Evolutionary conservation across 805 yeast species (phyloP).

Genomic region (Wickerhamiella siamensis): DNA sequence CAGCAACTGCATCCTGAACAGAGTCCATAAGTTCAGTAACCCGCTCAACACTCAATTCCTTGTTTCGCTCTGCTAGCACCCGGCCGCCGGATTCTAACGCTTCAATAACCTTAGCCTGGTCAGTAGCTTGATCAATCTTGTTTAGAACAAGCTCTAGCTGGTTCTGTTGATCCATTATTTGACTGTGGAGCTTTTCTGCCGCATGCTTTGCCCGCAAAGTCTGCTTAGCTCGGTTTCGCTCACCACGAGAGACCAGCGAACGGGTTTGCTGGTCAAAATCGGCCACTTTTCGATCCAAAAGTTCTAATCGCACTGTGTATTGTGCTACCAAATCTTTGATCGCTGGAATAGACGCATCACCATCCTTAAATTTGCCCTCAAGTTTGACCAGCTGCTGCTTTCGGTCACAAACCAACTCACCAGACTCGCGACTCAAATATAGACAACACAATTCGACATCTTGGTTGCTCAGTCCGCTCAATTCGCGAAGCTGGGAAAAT

Average conservation of each 20-base stretch:
- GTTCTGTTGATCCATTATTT: conserved; percentile 23
- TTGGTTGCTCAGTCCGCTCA: conserved; percentile 6
- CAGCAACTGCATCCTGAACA: conserved; percentile 27
- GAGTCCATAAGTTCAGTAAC: conserved; percentile 31
- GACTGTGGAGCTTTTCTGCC: conserved; percentile 11
- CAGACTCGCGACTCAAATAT: conserved; percentile 17
- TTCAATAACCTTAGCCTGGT: conserved; percentile 27
- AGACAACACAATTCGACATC: conserved; percentile 19
- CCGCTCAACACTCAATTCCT: conserved; percentile 28
- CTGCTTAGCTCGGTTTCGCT: conserved; percentile 19
- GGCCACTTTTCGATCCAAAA: not conserved
- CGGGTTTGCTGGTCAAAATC: not conserved
- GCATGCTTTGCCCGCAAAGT: conserved; percentile 18
- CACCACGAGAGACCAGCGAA: not conserved
- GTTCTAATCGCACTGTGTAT: not conserved
- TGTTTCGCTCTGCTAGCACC: conserved; percentile 28
- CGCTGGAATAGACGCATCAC: conserved; percentile 10
- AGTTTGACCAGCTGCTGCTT: conserved; percentile 14
- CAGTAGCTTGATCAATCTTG: conserved; percentile 32
- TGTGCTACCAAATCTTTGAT: conserved; percentile 7
- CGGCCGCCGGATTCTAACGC: conserved; percentile 28
- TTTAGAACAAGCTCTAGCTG: conserved; percentile 29
- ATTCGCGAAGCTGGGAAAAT: conserved; percentile 4
- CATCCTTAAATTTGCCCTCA: conserved; percentile 6
- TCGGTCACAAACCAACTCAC: conserved; percentile 9